phyloP scores from a whole-genome alignment of 2,329 filamentous ascomycete genomes.

The Incumbomyces lentus region DNA sequence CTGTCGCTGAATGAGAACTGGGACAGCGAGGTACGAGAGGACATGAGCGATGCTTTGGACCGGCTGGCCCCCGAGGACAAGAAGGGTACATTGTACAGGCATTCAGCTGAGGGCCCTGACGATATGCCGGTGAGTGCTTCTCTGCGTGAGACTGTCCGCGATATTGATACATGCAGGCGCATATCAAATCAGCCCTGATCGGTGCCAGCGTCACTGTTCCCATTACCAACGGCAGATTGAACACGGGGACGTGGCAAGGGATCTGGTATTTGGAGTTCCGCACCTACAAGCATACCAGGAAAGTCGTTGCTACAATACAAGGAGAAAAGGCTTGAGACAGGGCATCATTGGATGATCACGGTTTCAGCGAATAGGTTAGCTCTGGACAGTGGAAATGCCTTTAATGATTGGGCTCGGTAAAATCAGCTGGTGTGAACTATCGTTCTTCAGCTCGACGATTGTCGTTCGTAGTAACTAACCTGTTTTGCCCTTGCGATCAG shows the following conservation, averaged over 20 bases:
- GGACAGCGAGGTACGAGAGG: conserved; percentile 72
- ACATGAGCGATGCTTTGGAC: conserved; percentile 92
- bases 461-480: too few relatives aligned
- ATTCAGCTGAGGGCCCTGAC: conserved; percentile 76
- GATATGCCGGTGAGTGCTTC: conserved; percentile 69
- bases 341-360: too few relatives aligned
- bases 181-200: conserved; percentile 83
- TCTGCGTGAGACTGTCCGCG: neutral
- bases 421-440: too few relatives aligned
- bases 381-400: too few relatives aligned
- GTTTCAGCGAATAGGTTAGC: too few relatives aligned
- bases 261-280: conserved; percentile 95
- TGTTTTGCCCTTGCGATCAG: too few relatives aligned
- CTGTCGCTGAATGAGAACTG: conserved; percentile 89
- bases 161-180: conserved; percentile 46
- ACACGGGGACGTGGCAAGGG: conserved; percentile 53
- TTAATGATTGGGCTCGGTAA: too few relatives aligned
- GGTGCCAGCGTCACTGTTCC: conserved; percentile 85
- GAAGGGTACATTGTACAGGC: conserved; percentile 67
- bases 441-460: too few relatives aligned
- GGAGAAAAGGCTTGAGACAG: conserved; percentile 53
- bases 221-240: conserved; percentile 73
- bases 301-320: conserved; percentile 86
- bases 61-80: conserved; percentile 75
- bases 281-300: conserved; percentile 61